phyloP scores from a whole-genome alignment of 768 basidiomycete species.

The Chlorophyllum brunneum region DNA sequence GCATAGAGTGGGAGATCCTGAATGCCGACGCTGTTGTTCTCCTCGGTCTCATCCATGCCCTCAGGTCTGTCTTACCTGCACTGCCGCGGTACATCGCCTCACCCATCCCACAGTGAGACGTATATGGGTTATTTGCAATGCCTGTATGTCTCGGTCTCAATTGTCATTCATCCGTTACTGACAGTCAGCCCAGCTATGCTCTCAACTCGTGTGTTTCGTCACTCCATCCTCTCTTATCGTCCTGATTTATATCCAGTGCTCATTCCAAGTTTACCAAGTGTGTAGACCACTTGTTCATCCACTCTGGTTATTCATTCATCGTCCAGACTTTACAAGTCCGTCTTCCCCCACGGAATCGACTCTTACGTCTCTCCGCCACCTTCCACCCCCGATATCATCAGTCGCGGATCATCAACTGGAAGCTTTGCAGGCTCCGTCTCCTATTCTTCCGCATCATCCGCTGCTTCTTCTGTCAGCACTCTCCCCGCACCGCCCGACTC shows the following conservation, averaged over 20 bases:
- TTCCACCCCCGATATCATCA: slow-evolving; percentile 22
- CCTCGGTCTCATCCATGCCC: slow-evolving; percentile 64
- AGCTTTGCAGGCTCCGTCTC: slow-evolving; percentile 17
- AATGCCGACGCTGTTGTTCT: slow-evolving; percentile 71
- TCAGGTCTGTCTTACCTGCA: slow-evolving; percentile 44
- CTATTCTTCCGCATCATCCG: slow-evolving; percentile 20
- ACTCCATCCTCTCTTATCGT: neutral
- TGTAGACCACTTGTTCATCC: slow-evolving; percentile 7
- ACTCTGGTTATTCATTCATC: slow-evolving; percentile 1
- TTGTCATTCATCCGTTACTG: neutral
- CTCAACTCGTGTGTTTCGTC: slow-evolving; percentile 47
- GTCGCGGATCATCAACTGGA: slow-evolving; percentile 15
- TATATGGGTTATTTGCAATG: slow-evolving; percentile 80
- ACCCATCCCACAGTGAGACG: slow-evolving; percentile 50
- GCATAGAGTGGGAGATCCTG: slow-evolving; percentile 74
- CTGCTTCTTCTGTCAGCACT: slow-evolving; percentile 18
- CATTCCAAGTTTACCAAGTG: slow-evolving; percentile 76
- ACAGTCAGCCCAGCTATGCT: slow-evolving; percentile 24
- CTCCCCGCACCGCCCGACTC: neutral
- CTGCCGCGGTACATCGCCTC: neutral
- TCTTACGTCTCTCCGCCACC: slow-evolving; percentile 30
- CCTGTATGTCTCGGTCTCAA: slow-evolving; percentile 42
- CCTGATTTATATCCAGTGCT: slow-evolving; percentile 36
- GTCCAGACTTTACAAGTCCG: slow-evolving; percentile 57
- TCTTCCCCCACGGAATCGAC: slow-evolving; percentile 61